Evolutionary conservation across 371 early-diverging fungal species (phyloP), one percentile per base, ranked within the genome.

Genomic region (Blyttiomyces sp.): DNA sequence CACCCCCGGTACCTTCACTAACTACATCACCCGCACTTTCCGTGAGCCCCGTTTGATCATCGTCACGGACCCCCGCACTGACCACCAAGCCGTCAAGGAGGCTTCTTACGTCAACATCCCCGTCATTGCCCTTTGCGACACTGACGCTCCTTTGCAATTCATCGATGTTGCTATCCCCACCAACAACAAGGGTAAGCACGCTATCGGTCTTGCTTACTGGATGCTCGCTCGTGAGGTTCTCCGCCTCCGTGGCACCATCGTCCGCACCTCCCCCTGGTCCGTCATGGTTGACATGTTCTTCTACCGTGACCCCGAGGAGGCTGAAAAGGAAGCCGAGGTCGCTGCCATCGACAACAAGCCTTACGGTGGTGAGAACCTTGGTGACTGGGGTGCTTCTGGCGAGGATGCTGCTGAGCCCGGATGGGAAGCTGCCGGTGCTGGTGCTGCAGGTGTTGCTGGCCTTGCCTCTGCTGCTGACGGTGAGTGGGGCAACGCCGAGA

Each of bases 1-100:
- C 91, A 97, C 99, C 73, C 99, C 99, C 64, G 99, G 99, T 84
- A 96, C 95, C 76, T 99, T 99, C 85, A 99, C 99, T 73, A 99
- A 99, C 84, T 93, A 96, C 84, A 93, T 92, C 81, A 98, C 99
- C 68, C 95, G 94, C 70, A 83, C 93, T 59, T 95, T 98, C 89
- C 89, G 91, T 76, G 99, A 99, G 81, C 99, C 99, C 65, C 89
- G 96, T 58, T 75, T 99, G 61, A 88, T 99, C 75, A 86, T 99
- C 69, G 94, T 94, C 62, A 92, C 98, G 60, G 99, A 99, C 84
- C 96, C 99, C 66, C 89, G 88, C 70, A 87, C 95, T 59, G 99
- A 99, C 80, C 89, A 91, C 83, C 99, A 99, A 86, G 91, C 99
- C 72, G 90, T 99, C 81, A 81, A 81, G 75, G 99, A 99, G 84